Conservation (phyloP, 257 asterid species). For the Solanum paucissectum region DNA sequence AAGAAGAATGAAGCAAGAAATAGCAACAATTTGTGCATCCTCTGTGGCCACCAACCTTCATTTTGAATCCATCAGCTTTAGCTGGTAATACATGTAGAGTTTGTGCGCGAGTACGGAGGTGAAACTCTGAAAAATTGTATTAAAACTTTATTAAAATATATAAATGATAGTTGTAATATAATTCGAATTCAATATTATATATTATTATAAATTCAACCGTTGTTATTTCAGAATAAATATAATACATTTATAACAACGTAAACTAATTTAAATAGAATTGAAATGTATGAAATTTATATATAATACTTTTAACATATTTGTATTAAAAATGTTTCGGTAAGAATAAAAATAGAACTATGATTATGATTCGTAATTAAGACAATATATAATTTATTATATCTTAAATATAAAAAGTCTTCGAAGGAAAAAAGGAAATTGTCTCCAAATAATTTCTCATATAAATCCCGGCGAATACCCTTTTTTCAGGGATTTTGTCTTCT, state of each 20-base stretch:
- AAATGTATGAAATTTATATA: too few relatives aligned
- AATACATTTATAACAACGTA: too few relatives aligned
- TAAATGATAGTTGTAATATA: too few relatives aligned
- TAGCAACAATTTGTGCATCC: constrained; percentile 36
- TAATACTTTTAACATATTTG: not conserved
- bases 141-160: too few relatives aligned
- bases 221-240: too few relatives aligned
- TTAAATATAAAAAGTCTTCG: too few relatives aligned
- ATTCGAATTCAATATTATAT: not conserved
- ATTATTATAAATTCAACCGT: too few relatives aligned
- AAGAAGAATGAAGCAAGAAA: constrained; percentile 37
- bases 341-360: too few relatives aligned
- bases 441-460: not conserved
- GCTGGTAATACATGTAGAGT: constrained; percentile 19
- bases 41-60: constrained; percentile 13
- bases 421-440: too few relatives aligned
- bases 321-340: not conserved
- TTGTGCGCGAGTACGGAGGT: not conserved
- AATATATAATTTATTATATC: too few relatives aligned
- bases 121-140: not conserved
- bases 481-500: not conserved
- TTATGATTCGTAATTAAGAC: not conserved
- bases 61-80: constrained; percentile 38
- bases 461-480: not conserved
- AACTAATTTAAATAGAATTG: not conserved